These are phyloP conservation scores for Pestalotiopsis sp. DNA, from an alignment of 2,329 filamentous ascomycete species.

Conservation along the genomic window DNA sequence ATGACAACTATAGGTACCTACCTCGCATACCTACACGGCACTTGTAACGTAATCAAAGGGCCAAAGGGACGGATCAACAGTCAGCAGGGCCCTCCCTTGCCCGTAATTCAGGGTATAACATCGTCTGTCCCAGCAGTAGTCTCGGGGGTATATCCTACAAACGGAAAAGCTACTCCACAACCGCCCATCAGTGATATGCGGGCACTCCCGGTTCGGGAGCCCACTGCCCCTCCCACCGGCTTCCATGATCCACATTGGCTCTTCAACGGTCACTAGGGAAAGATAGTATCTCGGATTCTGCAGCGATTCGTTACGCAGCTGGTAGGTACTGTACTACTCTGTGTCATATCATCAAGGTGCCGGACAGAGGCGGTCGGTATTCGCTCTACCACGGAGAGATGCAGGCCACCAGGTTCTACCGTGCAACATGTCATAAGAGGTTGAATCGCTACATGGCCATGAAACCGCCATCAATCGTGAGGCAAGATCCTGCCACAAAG, in stretches of 20 bases:
- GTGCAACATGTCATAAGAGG: background rate
- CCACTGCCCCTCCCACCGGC: background rate
- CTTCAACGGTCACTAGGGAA: background rate
- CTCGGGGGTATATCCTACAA: background rate
- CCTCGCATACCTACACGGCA: too few species aligned
- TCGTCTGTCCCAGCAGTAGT: background rate
- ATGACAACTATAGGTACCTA: background rate
- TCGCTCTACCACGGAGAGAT: too few species aligned
- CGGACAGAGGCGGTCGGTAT: too few species aligned
- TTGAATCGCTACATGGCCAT: background rate
- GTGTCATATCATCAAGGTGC: too few species aligned
- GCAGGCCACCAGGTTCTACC: too few species aligned
- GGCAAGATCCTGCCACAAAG: conserved; percentile 30
- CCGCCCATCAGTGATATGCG: background rate
- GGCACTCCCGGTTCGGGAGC: background rate
- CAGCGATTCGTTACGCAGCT: too few species aligned
- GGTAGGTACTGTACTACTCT: too few species aligned
- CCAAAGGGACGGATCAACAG: background rate
- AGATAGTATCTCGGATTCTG: too few species aligned
- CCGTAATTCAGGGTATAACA: background rate
- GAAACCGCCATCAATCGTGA: background rate
- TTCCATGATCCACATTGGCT: background rate
- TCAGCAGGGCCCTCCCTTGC: background rate
- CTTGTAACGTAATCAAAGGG: background rate
- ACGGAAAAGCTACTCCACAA: background rate